Base-by-base conservation (phyloP, 345 rosid species). In the Passiflora organensis region DNA sequence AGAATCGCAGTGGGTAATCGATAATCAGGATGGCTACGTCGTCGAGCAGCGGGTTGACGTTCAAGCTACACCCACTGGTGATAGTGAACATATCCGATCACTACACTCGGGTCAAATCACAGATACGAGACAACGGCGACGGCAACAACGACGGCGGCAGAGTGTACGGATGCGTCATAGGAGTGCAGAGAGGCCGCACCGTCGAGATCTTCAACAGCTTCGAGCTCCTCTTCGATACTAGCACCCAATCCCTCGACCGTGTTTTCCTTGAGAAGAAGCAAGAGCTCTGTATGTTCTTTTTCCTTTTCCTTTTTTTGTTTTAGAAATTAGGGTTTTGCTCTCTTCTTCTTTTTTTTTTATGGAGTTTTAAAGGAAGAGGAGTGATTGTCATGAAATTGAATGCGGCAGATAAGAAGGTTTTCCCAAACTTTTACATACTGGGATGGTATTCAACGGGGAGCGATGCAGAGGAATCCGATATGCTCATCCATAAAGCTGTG, bases 121-220 rank as follows among this genome's bases (percentile, higher is more conserved):
- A 91, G 82, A 61, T 75, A 76, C 54, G 54, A 13, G 45, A 67
- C 41, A 51, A 16, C 72, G 54, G 57, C 56, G 72, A 43, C 64
- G 67, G 48, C 68, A 60, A 57, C 72, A 78, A 74, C 56, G 57
- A 43, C 2, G 56, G 42, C 6, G 42, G 32, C 18, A 78, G 96
- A 60, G 96, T 86, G 51, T 91, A 84, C 74, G 99, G 99, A 1
- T 88, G 95, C 60, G 96, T 91, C 37, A 84, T 91, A 46, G 99
- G 96, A 5, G 78, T 84, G 22, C 99, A 91, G 68, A 82, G 81
- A 52, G 99, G 96, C 13, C 95, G 96, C 10, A 86, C 91, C 22
- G 95, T 91, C 12, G 98, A 88, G 87, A 84, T 91, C 77, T 91
- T 91, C 75, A 91, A 91, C 65, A 91, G 98, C 68, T 91, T 91